These are phyloP conservation scores for bread wheat (Triticum aestivum) DNA, from an alignment of 176 grass and related monocot species.

Conservation along the genomic window IWGSC_CS_RefSeq_v2.1 NC_057809.1:616318405-616318904, in stretches of 20 bases:
- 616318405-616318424: neutral
- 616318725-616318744: neutral
- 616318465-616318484: neutral
- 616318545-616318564: neutral
- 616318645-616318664: neutral
- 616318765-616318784: neutral
- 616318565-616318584: neutral
- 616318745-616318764: neutral
- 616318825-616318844: neutral
- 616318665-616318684: neutral
- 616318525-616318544: neutral
- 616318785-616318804: rapidly evolving
- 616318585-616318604: neutral
- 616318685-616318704: neutral
- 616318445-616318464: neutral
- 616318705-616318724: neutral
- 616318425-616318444: neutral
- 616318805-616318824: neutral
- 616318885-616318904: neutral
- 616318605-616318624: rapidly evolving
- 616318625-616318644: neutral
- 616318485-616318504: neutral
- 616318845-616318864: neutral
- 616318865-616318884: neutral
- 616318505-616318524: neutral